Evolutionary conservation across 2,329 filamentous ascomycete genomes (phyloP), one percentile per base, ranked within the genome.

Genomic region (Juglanconis oblonga): DNA sequence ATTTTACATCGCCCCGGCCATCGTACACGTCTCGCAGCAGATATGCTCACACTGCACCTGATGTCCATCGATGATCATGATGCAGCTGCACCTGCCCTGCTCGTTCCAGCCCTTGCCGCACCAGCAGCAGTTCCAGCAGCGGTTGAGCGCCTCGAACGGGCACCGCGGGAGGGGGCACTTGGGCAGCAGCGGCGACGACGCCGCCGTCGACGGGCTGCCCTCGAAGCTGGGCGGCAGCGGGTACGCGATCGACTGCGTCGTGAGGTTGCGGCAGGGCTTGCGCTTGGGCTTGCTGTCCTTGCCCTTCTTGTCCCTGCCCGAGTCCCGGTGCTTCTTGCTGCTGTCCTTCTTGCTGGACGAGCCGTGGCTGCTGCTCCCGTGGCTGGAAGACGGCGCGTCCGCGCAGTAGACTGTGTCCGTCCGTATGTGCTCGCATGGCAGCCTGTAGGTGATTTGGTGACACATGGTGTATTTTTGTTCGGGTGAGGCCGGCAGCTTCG

Each of bases 51-150:
- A 84, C 57, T 74, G 76, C 59, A 80, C 79, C 64, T 76, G 70
- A 58, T 74, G 77, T 17, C 79, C 77, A 47, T 81, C 78, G 52
- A 79, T 75, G 57, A 82, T 77, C 81, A 83, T 82, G 68, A 81
- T 71, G 67, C 79, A 81, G 64, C 76, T 76, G 70, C 81, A 83
- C 32, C 80, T 75, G 4, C 80, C 81, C 32, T 72, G 70, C 49
- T 74, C 73, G 65, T 84, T 83, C 74, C 77, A 77, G n/a, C 73
- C 72, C 66, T 82, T 82, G 33, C 81, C 81, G 60, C 81, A 83
- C 80, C 79, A 83, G 69, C 81, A 83, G 69, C 81, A 83, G 69
- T 81, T 81, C 81, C 81, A 84, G 63, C 69, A 75, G 36, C 81
- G 74, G 59, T 79, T 77, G 60, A 77, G 76, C 52, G 71, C 70